Conservation (phyloP, 106 monocot species). For the Acorus gramineus region DNA sequence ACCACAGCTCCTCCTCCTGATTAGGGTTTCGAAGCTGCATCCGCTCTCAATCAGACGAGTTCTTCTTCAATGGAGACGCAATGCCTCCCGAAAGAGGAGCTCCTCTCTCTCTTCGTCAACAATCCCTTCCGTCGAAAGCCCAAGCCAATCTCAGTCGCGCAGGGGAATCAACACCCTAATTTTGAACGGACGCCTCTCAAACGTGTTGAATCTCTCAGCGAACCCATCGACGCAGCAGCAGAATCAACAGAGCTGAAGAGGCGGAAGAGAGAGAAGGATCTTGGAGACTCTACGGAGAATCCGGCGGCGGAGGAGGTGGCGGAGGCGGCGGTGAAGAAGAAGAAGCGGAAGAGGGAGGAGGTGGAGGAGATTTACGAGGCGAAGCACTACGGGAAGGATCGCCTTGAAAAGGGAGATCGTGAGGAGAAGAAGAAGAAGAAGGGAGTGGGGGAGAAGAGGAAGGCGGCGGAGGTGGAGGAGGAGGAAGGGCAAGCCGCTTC, state of each 20-base stretch:
- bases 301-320: constrained; percentile 2
- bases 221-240: background rate
- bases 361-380: constrained; percentile 40
- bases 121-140: constrained; percentile 91
- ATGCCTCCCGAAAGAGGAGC: background rate
- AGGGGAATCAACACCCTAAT: too few relatives aligned
- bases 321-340: constrained; percentile 15
- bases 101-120: constrained; percentile 64
- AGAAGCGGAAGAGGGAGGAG: constrained; percentile 78
- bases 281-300: too few relatives aligned
- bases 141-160: constrained; percentile 6
- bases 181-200: too few relatives aligned
- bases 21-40: too few relatives aligned
- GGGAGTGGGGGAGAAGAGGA: constrained; percentile 73
- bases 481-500: background rate
- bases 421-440: constrained; percentile 3
- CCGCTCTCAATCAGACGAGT: too few relatives aligned
- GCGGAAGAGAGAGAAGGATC: constrained; percentile 16
- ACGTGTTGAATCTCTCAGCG: background rate
- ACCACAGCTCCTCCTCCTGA: too few relatives aligned
- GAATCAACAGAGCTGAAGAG: constrained; percentile 3
- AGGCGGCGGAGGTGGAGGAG: constrained; percentile 33
- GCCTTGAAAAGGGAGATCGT: background rate
- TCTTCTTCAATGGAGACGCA: background rate
- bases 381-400: constrained; percentile 17